Base-by-base conservation (phyloP, 2,329 filamentous ascomycete genomes). In the Thermomyces lanuginosus region DNA sequence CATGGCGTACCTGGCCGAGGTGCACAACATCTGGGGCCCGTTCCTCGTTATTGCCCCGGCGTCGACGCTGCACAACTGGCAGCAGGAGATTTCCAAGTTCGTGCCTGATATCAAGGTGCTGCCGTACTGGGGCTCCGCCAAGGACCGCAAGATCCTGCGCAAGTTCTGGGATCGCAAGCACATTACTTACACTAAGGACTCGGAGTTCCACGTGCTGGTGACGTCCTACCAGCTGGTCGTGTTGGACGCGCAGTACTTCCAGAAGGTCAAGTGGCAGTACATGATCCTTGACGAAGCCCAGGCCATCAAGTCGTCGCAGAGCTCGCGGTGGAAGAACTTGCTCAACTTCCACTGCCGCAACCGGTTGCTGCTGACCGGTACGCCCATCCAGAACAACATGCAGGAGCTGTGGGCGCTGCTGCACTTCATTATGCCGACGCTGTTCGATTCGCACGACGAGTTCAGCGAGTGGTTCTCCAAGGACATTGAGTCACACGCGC, bases 111-210 rank as follows among this genome's bases (percentile, higher is more conserved):
- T 98, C 52, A 95, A 95, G 56, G 83, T 92, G 16, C 62, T 98
- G 18, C 89, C 89, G 2, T 98, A 98, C 61, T 98, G 89, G 89
- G 89, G 89, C 40, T 89, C 76, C 30, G 84, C 83, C 8, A 80
- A 76, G 35, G 89, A 98, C 48, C 75, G 89, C 43, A 98, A 98
- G 55, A 79, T 95, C 25, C 66, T 98, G 31, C 80, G 89, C 31
- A 98, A 95, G 57, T 95, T 95, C 58, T 98, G 89, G 89, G 89
- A 98, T 52, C 76, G 89, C 44, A 93, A 93, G 58, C 84, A 95
- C 51, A 77, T 86, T 41, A 93, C 84, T 3, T 98, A 98, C 57
- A 83, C 72, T 43, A 81, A 80, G 45, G 83, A 93, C 32, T 83
- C 84, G 0, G 75, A 83, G 8, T 95, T 98, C 61, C 89, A 98